A percentile compares a stretch with the other conserved stretches of the same genome.
Conservation (phyloP, 164 flowering plant genomes). For the Litsea cubeba region DNA sequence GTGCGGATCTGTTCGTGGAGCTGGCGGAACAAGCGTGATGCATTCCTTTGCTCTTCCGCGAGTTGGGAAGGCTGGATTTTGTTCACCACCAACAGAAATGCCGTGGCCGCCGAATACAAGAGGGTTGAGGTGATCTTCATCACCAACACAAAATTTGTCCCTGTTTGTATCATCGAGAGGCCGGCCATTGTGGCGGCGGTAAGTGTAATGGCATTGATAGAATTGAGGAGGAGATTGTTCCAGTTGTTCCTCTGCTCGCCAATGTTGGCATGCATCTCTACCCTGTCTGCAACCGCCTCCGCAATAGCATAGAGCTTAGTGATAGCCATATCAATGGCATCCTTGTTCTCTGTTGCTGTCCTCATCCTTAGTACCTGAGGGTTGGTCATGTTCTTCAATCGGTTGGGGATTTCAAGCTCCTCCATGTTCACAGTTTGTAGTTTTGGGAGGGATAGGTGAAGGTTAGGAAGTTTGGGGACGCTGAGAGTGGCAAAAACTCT, state of each 20-base stretch:
- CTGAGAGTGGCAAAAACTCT: conserved; percentile 15
- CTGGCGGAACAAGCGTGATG: conserved; percentile 49
- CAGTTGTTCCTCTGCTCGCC: conserved; percentile 46
- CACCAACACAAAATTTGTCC: conserved; percentile 19
- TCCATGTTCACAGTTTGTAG: conserved; percentile 13
- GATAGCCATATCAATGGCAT: background rate
- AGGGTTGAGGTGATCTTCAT: conserved; percentile 41
- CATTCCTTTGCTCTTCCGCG: conserved; percentile 67
- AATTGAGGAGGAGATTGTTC: conserved; percentile 38
- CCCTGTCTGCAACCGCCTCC: conserved; percentile 36
- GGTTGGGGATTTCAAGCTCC: conserved; percentile 4
- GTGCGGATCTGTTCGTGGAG: conserved; percentile 40
- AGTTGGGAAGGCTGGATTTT: conserved; percentile 74
- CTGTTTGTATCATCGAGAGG: conserved; percentile 22
- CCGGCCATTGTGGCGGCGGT: conserved; percentile 44
- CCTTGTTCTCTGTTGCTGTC: background rate
- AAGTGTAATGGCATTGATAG: conserved; percentile 39
- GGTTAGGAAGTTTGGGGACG: conserved; percentile 7
- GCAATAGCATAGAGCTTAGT: conserved; percentile 29
- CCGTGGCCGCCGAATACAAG: conserved; percentile 48
- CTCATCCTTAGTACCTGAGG: conserved; percentile 2
- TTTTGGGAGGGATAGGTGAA: conserved; percentile 19
- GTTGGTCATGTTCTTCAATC: no score
- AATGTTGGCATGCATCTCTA: conserved; percentile 44
- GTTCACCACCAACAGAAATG: conserved; percentile 45